These are phyloP conservation scores for Senna siamea DNA, from an alignment of 306 rosid species.

Conservation along the genomic window DNA sequence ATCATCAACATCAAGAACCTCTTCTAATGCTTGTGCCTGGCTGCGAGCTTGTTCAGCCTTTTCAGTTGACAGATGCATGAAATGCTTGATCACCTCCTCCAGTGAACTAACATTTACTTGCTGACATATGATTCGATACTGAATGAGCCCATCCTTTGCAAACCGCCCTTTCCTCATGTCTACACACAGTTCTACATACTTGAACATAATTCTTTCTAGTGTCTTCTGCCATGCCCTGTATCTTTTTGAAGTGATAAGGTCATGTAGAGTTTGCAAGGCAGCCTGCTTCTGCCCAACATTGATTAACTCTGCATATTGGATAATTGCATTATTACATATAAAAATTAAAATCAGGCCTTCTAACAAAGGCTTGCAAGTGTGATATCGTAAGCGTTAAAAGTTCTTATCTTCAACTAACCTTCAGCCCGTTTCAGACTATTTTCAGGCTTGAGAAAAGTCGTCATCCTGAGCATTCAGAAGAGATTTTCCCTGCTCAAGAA, in stretches of 20 bases:
- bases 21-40: constrained; percentile 94
- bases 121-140: constrained; percentile 89
- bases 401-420: constrained; percentile 38
- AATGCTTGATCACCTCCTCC: constrained; percentile 98
- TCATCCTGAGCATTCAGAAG: constrained; percentile 37
- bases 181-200: constrained; percentile 92
- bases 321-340: background rate
- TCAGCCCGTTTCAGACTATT: constrained; percentile 55
- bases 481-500: background rate
- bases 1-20: constrained; percentile 95
- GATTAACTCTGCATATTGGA: constrained; percentile 63
- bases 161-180: constrained; percentile 87
- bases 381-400: background rate
- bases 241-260: constrained; percentile 84
- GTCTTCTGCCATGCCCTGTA: constrained; percentile 98
- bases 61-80: constrained; percentile 95
- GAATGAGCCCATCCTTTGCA: constrained; percentile 97
- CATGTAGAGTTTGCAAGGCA: constrained; percentile 90
- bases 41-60: constrained; percentile 96
- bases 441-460: constrained; percentile 51
- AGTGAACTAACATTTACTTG: constrained; percentile 94
- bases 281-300: constrained; percentile 97
- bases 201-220: constrained; percentile 88
- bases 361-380: background rate
- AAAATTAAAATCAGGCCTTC: background rate